A percentile compares a stretch with the other conserved stretches of the same genome.
Conservation (phyloP, 2,329 filamentous ascomycete species). For the Verticillium albo-atrum region DNA sequence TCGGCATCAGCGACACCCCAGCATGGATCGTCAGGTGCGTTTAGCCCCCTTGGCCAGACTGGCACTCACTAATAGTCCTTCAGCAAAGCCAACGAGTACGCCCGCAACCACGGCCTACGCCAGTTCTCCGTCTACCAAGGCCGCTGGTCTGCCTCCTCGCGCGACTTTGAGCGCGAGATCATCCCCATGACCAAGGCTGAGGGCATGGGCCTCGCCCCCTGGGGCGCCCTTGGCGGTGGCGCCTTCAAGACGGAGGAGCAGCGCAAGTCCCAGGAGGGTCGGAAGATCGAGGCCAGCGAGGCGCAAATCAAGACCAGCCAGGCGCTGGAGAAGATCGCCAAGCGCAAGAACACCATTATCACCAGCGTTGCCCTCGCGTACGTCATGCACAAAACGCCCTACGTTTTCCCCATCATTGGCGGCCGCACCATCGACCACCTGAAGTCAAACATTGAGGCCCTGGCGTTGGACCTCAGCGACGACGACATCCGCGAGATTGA, state of each 20-base stretch:
- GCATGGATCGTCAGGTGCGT: slow-evolving; percentile 59
- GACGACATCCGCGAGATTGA: slow-evolving; percentile 67
- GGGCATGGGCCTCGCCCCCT: slow-evolving; percentile 56
- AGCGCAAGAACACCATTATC: slow-evolving; percentile 35
- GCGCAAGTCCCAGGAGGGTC: slow-evolving; percentile 27
- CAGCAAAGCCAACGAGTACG: slow-evolving; percentile 63
- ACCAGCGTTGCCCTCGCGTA: slow-evolving; percentile 63
- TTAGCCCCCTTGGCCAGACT: not conserved
- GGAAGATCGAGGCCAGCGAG: slow-evolving; percentile 36
- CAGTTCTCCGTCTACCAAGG: slow-evolving; percentile 69
- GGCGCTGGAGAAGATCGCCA: slow-evolving; percentile 45
- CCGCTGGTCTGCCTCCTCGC: slow-evolving; percentile 54
- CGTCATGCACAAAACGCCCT: slow-evolving; percentile 65
- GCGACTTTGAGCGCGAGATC: slow-evolving; percentile 68
- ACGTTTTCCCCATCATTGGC: slow-evolving; percentile 71
- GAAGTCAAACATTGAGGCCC: slow-evolving; percentile 63
- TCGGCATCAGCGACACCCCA: slow-evolving; percentile 65
- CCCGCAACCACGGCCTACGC: slow-evolving; percentile 63
- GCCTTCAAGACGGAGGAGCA: slow-evolving; percentile 26
- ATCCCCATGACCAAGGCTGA: slow-evolving; percentile 60
- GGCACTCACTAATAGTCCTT: slow-evolving; percentile 1
- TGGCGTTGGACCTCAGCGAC: slow-evolving; percentile 53
- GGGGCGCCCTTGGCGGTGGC: slow-evolving; percentile 44
- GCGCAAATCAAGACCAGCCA: slow-evolving; percentile 47
- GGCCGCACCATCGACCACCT: slow-evolving; percentile 67